Evolutionary conservation across 2,329 filamentous ascomycete species (phyloP).

Genomic region (Emydomyces testavorans): DNA sequence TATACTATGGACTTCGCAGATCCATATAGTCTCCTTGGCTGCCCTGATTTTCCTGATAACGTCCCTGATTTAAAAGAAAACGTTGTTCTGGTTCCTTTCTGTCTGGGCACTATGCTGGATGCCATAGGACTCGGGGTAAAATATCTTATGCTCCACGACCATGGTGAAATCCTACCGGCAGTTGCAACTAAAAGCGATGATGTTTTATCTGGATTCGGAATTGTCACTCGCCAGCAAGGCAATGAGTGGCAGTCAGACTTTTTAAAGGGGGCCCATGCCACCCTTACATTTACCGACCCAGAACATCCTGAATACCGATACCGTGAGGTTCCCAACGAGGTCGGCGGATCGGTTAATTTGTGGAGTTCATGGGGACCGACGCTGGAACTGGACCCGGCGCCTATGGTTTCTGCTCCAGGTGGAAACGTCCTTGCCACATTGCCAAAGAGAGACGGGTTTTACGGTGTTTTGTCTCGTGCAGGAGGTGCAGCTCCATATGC

Average conservation of each 20-base stretch:
- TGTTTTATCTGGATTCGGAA: neutral
- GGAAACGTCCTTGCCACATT: conserved; percentile 7
- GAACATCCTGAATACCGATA: neutral
- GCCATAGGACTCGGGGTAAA: conserved; percentile 6
- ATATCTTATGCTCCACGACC: conserved; percentile 10
- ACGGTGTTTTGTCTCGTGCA: conserved; percentile 10
- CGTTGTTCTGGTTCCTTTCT: conserved; percentile 9
- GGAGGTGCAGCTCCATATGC: conserved; percentile 5
- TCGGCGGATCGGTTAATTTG: conserved; percentile 43
- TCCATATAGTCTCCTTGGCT: conserved; percentile 7
- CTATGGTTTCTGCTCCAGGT: conserved; percentile 6
- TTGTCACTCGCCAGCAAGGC: conserved; percentile 8
- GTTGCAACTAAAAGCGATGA: neutral
- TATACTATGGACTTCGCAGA: conserved; percentile 6
- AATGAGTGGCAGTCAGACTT: conserved; percentile 5
- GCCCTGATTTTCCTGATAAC: conserved; percentile 4
- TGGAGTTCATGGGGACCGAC: conserved; percentile 51
- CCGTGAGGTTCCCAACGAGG: conserved; percentile 17
- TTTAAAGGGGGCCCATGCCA: neutral
- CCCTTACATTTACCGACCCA: conserved; percentile 5
- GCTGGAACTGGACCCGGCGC: conserved; percentile 8
- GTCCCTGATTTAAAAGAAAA: conserved; percentile 1
- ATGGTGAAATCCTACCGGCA: conserved; percentile 5
- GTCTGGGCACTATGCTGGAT: conserved; percentile 5
- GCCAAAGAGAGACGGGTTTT: conserved; percentile 2